These are phyloP conservation scores for Auricularia auricula-judae DNA, from an alignment of 768 basidiomycete species.

Conservation along the genomic window DNA sequence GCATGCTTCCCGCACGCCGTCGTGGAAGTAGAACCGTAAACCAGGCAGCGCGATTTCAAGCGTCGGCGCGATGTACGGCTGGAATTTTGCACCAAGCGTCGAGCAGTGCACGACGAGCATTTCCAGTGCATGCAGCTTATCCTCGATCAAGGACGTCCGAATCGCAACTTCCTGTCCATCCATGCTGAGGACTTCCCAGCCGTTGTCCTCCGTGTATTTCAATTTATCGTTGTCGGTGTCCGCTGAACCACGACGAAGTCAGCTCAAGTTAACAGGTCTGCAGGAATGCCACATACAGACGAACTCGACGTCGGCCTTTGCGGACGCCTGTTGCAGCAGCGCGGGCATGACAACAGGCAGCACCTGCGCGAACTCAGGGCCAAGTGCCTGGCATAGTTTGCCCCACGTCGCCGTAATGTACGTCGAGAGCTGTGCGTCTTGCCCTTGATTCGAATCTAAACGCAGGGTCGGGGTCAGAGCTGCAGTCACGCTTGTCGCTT, in stretches of 20 bases:
- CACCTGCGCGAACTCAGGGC: conserved; percentile 77
- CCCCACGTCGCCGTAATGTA: conserved; percentile 85
- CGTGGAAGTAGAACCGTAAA: conserved; percentile 70
- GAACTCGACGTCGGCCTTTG: conserved; percentile 70
- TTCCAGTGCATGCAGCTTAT: conserved; percentile 82
- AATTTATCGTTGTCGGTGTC: conserved; percentile 40
- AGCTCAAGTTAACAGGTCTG: neutral
- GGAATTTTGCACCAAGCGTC: conserved; percentile 53
- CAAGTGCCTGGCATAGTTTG: conserved; percentile 78
- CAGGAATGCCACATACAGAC: conserved; percentile 36
- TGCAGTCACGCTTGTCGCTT: neutral
- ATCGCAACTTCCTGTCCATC: conserved; percentile 71
- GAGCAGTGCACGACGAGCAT: conserved; percentile 75
- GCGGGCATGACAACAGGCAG: conserved; percentile 77
- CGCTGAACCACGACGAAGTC: conserved; percentile 18
- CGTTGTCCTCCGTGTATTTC: conserved; percentile 36
- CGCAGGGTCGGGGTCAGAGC: neutral
- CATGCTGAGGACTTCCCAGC: conserved; percentile 69
- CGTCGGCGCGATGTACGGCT: conserved; percentile 59
- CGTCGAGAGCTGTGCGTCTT: conserved; percentile 59
- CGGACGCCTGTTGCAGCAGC: conserved; percentile 59
- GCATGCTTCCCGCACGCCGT: conserved; percentile 71
- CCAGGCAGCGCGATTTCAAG: conserved; percentile 64
- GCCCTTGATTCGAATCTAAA: conserved; percentile 52
- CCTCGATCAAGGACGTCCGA: conserved; percentile 70